A percentile compares a stretch with the other conserved stretches of the same genome.
Conservation (phyloP, 208 protist species). For the Balamuthia mandrillaris region DNA sequence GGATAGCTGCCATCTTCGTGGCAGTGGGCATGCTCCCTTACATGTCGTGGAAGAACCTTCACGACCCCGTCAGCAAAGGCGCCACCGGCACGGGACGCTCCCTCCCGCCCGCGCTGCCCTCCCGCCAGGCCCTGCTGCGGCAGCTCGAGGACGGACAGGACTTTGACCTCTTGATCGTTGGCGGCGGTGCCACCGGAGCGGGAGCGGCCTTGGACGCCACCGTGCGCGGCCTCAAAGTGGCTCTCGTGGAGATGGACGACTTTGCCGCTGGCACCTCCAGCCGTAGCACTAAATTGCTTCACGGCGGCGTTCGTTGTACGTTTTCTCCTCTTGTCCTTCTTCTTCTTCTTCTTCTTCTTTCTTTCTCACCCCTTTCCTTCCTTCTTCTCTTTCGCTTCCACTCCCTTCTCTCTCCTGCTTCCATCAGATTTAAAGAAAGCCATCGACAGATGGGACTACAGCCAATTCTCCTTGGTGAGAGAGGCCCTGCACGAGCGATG, state of each 20-base stretch:
- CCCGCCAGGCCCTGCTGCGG: too few species aligned
- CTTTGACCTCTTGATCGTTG: slow-evolving; percentile 89
- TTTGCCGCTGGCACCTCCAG: slow-evolving; percentile 90
- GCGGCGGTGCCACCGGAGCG: slow-evolving; percentile 89
- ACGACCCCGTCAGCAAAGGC: too few species aligned
- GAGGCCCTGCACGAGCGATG: slow-evolving; percentile 86
- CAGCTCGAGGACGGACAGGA: too few species aligned
- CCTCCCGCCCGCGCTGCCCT: too few species aligned
- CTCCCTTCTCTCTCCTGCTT: too few species aligned
- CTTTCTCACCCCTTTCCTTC: neutral
- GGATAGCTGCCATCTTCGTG: too few species aligned
- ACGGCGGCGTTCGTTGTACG: slow-evolving; percentile 88
- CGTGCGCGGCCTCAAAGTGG: slow-evolving; percentile 83
- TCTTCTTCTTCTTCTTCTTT: neutral
- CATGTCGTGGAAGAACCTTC: too few species aligned
- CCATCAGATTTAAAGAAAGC: slow-evolving; percentile 81
- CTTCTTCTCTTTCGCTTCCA: slow-evolving; percentile 44
- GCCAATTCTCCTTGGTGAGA: slow-evolving; percentile 83
- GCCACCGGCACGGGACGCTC: too few species aligned
- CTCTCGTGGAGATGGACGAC: slow-evolving; percentile 90
- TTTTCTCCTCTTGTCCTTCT: too few species aligned
- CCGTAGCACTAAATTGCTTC: slow-evolving; percentile 93
- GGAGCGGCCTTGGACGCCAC: slow-evolving; percentile 87
- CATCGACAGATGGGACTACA: slow-evolving; percentile 67
- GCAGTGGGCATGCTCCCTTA: too few species aligned